A percentile compares a stretch with the other conserved stretches of the same genome.
Evolutionary conservation across 75 land plant species (phyloP).

Genomic region (Adiantum capillusveneris): DNA sequence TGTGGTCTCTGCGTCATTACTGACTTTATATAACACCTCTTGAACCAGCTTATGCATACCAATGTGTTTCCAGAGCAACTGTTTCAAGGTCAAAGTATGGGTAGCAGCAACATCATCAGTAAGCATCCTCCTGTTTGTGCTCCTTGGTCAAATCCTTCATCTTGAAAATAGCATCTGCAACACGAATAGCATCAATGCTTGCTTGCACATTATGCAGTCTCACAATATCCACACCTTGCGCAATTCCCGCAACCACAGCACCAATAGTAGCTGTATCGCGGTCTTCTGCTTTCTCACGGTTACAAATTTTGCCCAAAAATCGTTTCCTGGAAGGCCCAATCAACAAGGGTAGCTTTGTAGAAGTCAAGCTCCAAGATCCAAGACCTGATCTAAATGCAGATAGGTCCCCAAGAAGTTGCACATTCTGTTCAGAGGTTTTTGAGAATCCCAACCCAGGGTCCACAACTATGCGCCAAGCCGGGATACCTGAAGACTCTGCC

Average conservation of each 20-base stretch:
- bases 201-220: slow-evolving; percentile 84
- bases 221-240: slow-evolving; percentile 76
- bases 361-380: slow-evolving; percentile 36
- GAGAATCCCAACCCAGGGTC: slow-evolving; percentile 96
- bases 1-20: no score
- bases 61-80: no score
- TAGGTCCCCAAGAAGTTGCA: slow-evolving; percentile 56
- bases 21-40: no score
- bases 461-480: slow-evolving; percentile 77
- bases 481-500: slow-evolving; percentile 80
- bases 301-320: slow-evolving; percentile 76
- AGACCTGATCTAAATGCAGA: slow-evolving; percentile 40
- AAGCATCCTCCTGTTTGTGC: no score
- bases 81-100: no score
- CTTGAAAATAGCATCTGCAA: slow-evolving; percentile 67
- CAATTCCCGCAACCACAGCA: slow-evolving; percentile 57
- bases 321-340: slow-evolving; percentile 81
- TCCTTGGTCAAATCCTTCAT: neutral
- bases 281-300: slow-evolving; percentile 44
- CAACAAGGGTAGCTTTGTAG: slow-evolving; percentile 53
- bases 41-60: no score
- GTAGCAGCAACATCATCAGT: no score
- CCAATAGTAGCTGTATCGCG: slow-evolving; percentile 85
- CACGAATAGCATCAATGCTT: slow-evolving; percentile 64
- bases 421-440: slow-evolving; percentile 61